Evolutionary conservation across 345 rosid genomes (phyloP).

Genomic region (Dimocarpus longan): DNA sequence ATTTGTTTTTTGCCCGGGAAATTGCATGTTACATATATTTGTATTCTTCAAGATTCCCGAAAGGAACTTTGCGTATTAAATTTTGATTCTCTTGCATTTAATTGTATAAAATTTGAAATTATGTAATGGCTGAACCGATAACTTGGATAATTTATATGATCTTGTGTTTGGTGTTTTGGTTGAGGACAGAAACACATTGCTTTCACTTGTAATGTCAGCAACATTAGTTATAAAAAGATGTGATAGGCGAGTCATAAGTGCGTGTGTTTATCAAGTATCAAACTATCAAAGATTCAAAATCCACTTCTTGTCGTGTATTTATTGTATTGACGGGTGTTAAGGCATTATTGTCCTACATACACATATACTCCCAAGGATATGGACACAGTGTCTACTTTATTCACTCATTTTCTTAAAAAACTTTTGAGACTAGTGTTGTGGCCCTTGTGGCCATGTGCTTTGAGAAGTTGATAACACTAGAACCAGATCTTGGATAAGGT

Average conservation of each 20-base stretch:
- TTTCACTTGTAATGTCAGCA: background rate
- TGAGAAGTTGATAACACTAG: background rate
- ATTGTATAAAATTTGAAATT: background rate
- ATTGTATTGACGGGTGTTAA: background rate
- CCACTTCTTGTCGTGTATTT: no score
- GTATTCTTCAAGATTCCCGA: background rate
- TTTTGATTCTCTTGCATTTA: background rate
- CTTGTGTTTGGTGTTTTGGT: background rate
- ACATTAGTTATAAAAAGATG: background rate
- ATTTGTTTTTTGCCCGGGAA: background rate
- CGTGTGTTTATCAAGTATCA: background rate
- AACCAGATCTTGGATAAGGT: background rate
- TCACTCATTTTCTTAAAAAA: no score
- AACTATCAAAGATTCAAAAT: no score
- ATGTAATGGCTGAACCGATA: no score
- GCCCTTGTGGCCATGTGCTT: background rate
- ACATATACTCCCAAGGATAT: background rate
- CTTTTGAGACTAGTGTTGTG: background rate
- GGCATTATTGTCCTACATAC: background rate
- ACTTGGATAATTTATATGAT: no score
- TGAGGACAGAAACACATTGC: background rate
- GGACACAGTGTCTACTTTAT: background rate
- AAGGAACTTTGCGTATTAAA: background rate
- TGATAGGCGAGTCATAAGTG: background rate
- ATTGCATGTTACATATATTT: background rate